Conservation (phyloP, 768 basidiomycete genomes). For the Xerocomellus chrysenteron region DNA sequence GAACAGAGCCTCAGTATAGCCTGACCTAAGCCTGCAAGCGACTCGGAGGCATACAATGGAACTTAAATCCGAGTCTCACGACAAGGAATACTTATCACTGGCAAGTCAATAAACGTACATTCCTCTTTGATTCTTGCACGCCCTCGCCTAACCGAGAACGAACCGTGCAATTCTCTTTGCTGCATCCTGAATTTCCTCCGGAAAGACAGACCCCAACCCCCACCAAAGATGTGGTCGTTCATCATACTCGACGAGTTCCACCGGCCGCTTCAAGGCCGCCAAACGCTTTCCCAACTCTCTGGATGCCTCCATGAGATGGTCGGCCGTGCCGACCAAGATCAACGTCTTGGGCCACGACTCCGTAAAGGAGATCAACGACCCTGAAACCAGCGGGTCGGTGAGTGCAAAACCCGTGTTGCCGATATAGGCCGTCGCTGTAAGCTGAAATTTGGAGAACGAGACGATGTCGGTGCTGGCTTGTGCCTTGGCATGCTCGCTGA, state of each 20-base stretch:
- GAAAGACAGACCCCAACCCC: neutral
- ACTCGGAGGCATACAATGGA: too few relatives aligned
- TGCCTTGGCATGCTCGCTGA: neutral
- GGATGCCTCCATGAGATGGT: conserved; percentile 9
- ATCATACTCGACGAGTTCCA: conserved; percentile 13
- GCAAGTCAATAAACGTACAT: too few relatives aligned
- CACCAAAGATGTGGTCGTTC: conserved; percentile 17
- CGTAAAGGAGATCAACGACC: conserved; percentile 7
- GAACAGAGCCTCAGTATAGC: too few relatives aligned
- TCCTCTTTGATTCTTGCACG: neutral
- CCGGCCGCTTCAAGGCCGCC: neutral
- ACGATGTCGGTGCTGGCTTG: conserved; percentile 1
- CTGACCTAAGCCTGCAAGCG: too few relatives aligned
- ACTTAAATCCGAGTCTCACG: too few relatives aligned
- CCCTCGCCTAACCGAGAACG: neutral
- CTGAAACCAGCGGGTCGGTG: conserved; percentile 2
- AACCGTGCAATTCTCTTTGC: neutral
- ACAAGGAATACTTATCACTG: too few relatives aligned
- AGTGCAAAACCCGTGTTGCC: too few relatives aligned
- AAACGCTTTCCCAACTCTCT: conserved; percentile 1
- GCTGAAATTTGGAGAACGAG: neutral
- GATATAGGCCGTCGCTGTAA: too few relatives aligned
- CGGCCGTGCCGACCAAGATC: conserved; percentile 10
- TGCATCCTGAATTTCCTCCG: conserved; percentile 2
- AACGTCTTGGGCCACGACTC: conserved; percentile 12